Base-by-base conservation (phyloP, 345 rosid genomes). In the Conringia planisiliqua region DNA sequence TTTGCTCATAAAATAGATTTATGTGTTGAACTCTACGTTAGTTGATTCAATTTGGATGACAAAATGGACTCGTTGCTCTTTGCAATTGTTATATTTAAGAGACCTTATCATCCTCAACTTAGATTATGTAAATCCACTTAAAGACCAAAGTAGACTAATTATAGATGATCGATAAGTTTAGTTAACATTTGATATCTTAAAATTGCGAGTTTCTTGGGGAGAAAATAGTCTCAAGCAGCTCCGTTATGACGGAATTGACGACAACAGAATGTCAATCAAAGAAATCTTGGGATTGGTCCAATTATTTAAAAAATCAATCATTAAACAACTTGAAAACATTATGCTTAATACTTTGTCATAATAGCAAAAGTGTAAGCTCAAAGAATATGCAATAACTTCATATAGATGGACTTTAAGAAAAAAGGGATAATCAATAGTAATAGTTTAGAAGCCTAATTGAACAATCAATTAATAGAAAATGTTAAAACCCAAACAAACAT, bases 311-410 rank as follows among this genome's bases (percentile, higher is more conserved):
- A n/a, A n/a, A n/a, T 11, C 16, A 13, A 32, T 24, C 33, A 57
- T 70, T 40, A 57, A 71, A 22, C 26, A 62, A 26, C 36, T 35
- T 46, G 27, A 46, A 20, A 60, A 58, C 11, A 48, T 39, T 26
- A 58, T 33, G 66, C 47, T 50, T 44, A 59, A 10, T 44, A 47
- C 66, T 58, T 58, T 58, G 22, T 58, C 66, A 33, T 43, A 70
- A 70, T 58, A 58, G 58, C 66, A 32, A 44, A 70, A 70, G 66
- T 59, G 74, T 70, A 59, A 70, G 38, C 55, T 33, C 32, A 32
- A 36, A 59, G 7, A 46, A 70, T 22, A 59, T 22, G 66, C 36
- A 35, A 32, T 32, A 33, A 1, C 24, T 3, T 58, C 43, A 54
- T 30, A 43, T 29, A 40, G 32, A n/a, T n/a, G n/a, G 55, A 69